Base-by-base conservation (phyloP, 2,329 filamentous ascomycete species). In the Coniosporium tulheliwenetii region DNA sequence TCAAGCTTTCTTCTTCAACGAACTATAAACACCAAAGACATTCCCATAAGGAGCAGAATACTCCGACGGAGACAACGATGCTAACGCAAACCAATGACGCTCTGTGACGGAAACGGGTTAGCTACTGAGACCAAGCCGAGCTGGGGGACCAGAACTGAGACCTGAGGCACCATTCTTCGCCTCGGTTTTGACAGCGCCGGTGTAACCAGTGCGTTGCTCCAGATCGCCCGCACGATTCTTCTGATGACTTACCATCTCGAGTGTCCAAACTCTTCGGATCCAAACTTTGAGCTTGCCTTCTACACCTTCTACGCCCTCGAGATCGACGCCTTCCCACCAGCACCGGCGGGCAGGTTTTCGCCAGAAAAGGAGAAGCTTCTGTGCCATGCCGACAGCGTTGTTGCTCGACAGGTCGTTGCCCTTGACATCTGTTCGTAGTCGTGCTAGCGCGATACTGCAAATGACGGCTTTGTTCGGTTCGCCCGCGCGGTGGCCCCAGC, bases 401-500 rank as follows among this genome's bases (percentile, higher is more conserved):
- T 67, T 76, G 53, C 79, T 86, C 49, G 73, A 78, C 39, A 83
- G 68, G 52, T 79, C 80, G 50, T 87, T 85, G 41, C 85, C 73
- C 46, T 69, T 79, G 53, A 93, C 86, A 52, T 96, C 91, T 44
- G 86, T 96, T 41, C 91, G 81, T 50, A 98, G 73, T 49, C 91
- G 80, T 31, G 91, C 91, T 42, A 98, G 75, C 9, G 89, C 91
- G 47, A 98, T 75, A 61, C 85, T 94, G 71, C 91, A 98, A 52
- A 98, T 91, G 44, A 98, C 91, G 14, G 91, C 91, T 67, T 98
- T 98, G 67, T 93, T 93, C 10, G 91, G 91, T 62, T 98, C 91
- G 42, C 85, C 84, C n/a, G 91, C 89, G 44, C 91, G 82, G 60
- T 98, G 89, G 30, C 91, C 91, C 91, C 91, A 98, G 47, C 68